Evolutionary conservation across 2,329 filamentous ascomycete species (phyloP).

Genomic region (Diaporthe destruens): DNA sequence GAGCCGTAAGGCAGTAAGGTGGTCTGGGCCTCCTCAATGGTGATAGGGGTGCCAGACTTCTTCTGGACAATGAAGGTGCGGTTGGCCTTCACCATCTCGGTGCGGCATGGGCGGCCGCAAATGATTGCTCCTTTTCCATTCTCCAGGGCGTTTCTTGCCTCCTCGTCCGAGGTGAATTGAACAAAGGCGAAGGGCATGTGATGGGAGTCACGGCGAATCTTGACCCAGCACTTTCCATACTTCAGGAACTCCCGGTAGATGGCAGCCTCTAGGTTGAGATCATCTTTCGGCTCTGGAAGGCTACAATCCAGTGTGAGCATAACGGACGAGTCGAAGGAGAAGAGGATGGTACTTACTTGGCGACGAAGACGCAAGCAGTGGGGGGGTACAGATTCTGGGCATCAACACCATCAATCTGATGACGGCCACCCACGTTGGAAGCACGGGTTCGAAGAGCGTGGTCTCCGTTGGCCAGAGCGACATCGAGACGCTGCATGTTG

Average conservation of each 20-base stretch:
- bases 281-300: slow-evolving; percentile 63
- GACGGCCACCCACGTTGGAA: slow-evolving; percentile 41
- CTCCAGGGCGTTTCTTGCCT: slow-evolving; percentile 63
- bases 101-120: slow-evolving; percentile 69
- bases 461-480: slow-evolving; percentile 27
- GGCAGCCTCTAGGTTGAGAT: slow-evolving; percentile 64
- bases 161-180: slow-evolving; percentile 64
- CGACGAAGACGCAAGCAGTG: slow-evolving; percentile 72
- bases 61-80: slow-evolving; percentile 65
- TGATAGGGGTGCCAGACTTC: slow-evolving; percentile 53
- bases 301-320: slow-evolving; percentile 56
- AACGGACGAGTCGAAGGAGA: background rate
- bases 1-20: slow-evolving; percentile 60
- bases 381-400: slow-evolving; percentile 66
- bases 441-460: slow-evolving; percentile 36
- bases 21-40: slow-evolving; percentile 57
- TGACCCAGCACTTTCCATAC: slow-evolving; percentile 71
- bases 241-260: slow-evolving; percentile 65
- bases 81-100: slow-evolving; percentile 73
- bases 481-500: slow-evolving; percentile 35
- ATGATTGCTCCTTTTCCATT: slow-evolving; percentile 63
- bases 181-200: slow-evolving; percentile 75
- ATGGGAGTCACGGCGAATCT: slow-evolving; percentile 69
- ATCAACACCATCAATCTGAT: slow-evolving; percentile 53
- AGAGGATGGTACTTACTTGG: slow-evolving; percentile 65